Evolutionary conservation across 2,329 filamentous ascomycete species (phyloP).

Genomic region (Stemphylium vesicarium): DNA sequence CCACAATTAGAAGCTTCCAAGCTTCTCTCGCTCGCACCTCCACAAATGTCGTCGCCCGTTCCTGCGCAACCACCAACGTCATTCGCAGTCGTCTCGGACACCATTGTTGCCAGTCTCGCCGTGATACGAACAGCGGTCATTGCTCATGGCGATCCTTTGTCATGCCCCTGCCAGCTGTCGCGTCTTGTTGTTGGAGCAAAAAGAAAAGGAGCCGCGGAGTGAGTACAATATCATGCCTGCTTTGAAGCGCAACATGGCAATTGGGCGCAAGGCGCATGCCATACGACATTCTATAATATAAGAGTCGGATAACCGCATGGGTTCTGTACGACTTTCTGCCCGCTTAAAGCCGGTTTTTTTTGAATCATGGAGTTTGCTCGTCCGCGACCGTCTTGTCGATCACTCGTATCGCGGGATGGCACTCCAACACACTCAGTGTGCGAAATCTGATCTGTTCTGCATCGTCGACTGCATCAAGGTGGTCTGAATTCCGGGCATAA

Average conservation of each 20-base stretch:
- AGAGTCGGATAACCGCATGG: constrained; percentile 20
- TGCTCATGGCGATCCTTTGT: background rate
- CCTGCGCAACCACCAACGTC: background rate
- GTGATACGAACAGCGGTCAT: background rate
- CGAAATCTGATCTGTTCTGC: background rate
- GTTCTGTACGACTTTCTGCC: background rate
- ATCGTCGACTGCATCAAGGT: background rate
- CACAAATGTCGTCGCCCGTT: background rate
- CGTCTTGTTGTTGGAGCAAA: background rate
- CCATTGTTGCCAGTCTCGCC: background rate
- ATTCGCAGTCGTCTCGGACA: background rate
- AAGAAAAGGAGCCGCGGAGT: constrained; percentile 7
- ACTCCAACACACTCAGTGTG: background rate
- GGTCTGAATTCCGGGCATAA: background rate
- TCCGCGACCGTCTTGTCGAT: constrained; percentile 1
- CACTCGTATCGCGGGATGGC: constrained; percentile 7
- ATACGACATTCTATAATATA: constrained; percentile 8
- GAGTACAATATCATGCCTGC: background rate
- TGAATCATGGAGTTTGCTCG: background rate
- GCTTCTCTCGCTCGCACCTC: background rate
- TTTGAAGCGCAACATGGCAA: constrained; percentile 3
- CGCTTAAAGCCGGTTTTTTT: constrained; percentile 16
- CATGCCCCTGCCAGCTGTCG: background rate
- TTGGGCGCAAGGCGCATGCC: background rate
- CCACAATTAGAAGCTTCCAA: background rate